A percentile compares a stretch with the other conserved stretches of the same genome.
Conservation (phyloP, 495 filamentous ascomycete genomes). For the Venustampulla echinocandica region DNA sequence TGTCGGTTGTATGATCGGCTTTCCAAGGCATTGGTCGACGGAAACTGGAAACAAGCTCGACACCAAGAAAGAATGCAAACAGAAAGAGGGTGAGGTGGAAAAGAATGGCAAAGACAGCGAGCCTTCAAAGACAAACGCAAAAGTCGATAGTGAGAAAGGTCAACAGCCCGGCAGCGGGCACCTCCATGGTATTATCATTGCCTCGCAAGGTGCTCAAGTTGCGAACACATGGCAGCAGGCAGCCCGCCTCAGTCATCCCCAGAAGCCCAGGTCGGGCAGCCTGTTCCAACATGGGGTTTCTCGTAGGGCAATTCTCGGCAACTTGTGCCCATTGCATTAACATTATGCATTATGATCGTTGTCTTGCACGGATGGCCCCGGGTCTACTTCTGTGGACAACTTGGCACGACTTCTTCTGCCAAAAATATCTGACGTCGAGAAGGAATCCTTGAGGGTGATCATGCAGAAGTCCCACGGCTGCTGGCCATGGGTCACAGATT, state of each 20-base stretch:
- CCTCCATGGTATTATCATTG: too few species aligned
- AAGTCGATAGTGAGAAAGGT: too few species aligned
- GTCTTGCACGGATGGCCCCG: constrained; percentile 4
- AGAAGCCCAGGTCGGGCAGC: not conserved
- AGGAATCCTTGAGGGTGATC: constrained; percentile 1
- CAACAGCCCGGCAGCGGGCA: too few species aligned
- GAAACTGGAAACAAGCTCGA: too few species aligned
- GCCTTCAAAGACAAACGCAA: too few species aligned
- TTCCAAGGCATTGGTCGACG: not conserved
- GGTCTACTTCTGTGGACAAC: not conserved
- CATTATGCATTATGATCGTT: constrained; percentile 8
- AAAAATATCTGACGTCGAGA: constrained; percentile 4
- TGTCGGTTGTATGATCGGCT: not conserved
- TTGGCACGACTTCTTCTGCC: not conserved
- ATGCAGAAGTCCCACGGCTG: constrained; percentile 3
- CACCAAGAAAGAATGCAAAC: too few species aligned
- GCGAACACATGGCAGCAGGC: too few species aligned
- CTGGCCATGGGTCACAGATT: not conserved
- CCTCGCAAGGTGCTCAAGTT: too few species aligned
- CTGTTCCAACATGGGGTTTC: not conserved
- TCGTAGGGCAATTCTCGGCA: not conserved
- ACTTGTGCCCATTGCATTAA: constrained; percentile 5
- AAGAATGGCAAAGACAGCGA: too few species aligned
- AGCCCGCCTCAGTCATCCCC: not conserved
- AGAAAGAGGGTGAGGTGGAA: too few species aligned